These are phyloP conservation scores for Cylindrodendrum hubeiense DNA, from an alignment of 2,329 filamentous ascomycete genomes.

Conservation along the genomic window DNA sequence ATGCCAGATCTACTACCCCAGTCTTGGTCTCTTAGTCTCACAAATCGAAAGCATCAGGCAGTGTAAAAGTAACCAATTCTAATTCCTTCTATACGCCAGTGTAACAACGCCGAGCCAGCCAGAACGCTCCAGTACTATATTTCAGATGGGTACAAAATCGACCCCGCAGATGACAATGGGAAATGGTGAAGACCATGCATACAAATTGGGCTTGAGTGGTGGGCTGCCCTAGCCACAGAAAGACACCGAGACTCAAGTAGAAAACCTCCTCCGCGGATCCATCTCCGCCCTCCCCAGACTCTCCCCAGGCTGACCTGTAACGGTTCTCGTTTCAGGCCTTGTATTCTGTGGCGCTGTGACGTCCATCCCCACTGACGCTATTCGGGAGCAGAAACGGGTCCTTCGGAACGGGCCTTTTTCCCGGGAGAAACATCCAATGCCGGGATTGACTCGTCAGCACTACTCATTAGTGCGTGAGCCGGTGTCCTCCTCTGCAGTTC, in stretches of 20 bases:
- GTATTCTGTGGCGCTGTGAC: neutral
- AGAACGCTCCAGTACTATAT: slow-evolving; percentile 2
- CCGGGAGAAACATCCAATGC: neutral
- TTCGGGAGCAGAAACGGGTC: neutral
- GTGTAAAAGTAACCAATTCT: neutral
- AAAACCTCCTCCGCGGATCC: neutral
- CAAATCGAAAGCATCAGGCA: neutral
- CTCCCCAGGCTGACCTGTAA: neutral
- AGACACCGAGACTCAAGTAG: neutral
- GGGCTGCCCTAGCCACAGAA: neutral
- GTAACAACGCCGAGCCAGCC: slow-evolving; percentile 1
- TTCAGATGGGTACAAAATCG: neutral
- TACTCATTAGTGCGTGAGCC: neutral
- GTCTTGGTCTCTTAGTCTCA: too few species aligned
- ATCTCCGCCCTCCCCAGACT: neutral
- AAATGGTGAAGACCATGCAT: slow-evolving; percentile 6
- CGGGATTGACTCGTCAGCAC: neutral
- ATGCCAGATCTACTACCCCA: too few species aligned
- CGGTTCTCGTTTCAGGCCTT: neutral
- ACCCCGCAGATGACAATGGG: neutral
- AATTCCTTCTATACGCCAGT: neutral
- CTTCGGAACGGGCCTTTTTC: neutral
- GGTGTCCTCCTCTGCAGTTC: too few species aligned
- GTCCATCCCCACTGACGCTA: neutral
- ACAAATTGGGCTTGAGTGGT: neutral